Evolutionary conservation across 148 eudicot species (phyloP).

Genomic region (Camellia lanceoleosa): DNA sequence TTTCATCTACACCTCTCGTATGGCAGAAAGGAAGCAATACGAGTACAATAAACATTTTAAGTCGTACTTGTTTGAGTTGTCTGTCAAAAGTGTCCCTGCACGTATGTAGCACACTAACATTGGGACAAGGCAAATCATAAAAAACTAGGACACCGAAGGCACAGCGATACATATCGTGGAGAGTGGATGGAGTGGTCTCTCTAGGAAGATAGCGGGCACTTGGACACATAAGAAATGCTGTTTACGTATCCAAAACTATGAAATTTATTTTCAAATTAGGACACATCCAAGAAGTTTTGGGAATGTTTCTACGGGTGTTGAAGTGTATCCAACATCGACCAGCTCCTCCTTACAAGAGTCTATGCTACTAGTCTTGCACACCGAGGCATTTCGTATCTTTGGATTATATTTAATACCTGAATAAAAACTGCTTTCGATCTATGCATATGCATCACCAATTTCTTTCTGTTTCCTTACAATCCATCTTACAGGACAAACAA

Average conservation of each 20-base stretch:
- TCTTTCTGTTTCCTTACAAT: not conserved
- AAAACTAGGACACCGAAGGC: not conserved
- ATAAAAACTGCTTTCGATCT: not conserved
- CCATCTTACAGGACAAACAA: not conserved
- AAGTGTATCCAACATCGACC: not conserved
- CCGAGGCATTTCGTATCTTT: not conserved
- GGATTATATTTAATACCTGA: not conserved
- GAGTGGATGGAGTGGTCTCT: no score
- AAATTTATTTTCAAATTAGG: not conserved
- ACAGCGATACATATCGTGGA: no score
- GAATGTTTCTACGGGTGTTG: not conserved
- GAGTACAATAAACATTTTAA: not conserved
- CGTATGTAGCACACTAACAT: not conserved
- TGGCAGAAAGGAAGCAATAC: not conserved
- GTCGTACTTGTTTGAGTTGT: not conserved
- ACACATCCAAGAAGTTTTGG: not conserved
- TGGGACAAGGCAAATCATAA: not conserved
- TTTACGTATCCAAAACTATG: not conserved
- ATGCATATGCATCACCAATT: not conserved
- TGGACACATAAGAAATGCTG: not conserved
- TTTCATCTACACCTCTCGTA: no score
- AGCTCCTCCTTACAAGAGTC: not conserved
- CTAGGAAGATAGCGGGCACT: not conserved
- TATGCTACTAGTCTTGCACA: not conserved
- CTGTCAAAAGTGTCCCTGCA: not conserved